Evolutionary conservation across 805 yeast species (phyloP).

Genomic region (Wickerhamomyces ciferrii): DNA sequence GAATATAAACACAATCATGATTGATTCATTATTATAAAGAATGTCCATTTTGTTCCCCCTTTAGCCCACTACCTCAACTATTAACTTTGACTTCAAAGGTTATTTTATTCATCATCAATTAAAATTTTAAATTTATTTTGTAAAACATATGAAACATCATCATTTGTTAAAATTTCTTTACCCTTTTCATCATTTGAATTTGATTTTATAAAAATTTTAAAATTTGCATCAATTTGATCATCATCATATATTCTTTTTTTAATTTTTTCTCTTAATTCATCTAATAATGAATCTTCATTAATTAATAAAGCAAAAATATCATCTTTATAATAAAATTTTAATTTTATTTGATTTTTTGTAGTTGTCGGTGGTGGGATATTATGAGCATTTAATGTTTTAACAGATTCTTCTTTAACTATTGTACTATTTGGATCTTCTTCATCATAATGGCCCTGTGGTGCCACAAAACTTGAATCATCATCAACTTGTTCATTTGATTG

Average conservation of each 20-base stretch:
- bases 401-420: conserved; percentile 20
- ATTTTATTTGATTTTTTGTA: conserved; percentile 35
- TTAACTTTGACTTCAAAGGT: background rate
- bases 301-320: conserved; percentile 73
- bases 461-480: background rate
- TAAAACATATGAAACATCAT: conserved; percentile 27
- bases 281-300: conserved; percentile 40
- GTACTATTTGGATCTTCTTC: conserved; percentile 26
- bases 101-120: conserved; percentile 26
- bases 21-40: too few relatives aligned
- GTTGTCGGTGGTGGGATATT: conserved; percentile 2
- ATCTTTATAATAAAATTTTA: conserved; percentile 73
- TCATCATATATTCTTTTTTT: conserved; percentile 41
- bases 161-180: conserved; percentile 27
- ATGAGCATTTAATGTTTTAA: conserved; percentile 12
- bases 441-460: conserved; percentile 3
- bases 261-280: conserved; percentile 46
- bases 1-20: too few relatives aligned
- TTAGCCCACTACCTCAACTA: background rate
- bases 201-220: conserved; percentile 28
- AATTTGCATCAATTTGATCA: conserved; percentile 19
- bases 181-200: conserved; percentile 23
- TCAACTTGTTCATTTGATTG: conserved; percentile 3
- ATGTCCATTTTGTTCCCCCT: too few relatives aligned
- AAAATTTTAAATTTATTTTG: conserved; percentile 30